These are phyloP conservation scores for Aspergillus tanneri DNA, from an alignment of 2,329 filamentous ascomycete genomes.

Conservation along the genomic window DNA sequence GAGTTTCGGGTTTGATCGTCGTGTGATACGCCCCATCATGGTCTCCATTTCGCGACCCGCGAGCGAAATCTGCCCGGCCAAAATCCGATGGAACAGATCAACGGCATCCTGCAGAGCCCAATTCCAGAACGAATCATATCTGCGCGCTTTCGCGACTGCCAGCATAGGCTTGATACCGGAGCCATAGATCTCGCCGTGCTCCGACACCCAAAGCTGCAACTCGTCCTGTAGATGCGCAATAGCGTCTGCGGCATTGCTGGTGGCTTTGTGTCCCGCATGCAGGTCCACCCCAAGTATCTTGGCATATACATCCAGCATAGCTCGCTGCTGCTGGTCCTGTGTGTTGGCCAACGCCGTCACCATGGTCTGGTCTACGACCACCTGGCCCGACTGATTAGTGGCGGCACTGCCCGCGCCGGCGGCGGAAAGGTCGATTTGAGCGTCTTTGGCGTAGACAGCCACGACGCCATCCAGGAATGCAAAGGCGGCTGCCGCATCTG, in stretches of 20 bases:
- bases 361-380: conserved; percentile 99
- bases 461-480: conserved; percentile 83
- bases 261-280: conserved; percentile 92
- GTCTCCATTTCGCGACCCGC: conserved; percentile 98
- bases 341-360: conserved; percentile 97
- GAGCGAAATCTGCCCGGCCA: conserved; percentile 88
- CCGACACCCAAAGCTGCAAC: conserved; percentile 88
- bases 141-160: conserved; percentile 86
- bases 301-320: conserved; percentile 98
- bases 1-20: too few relatives aligned
- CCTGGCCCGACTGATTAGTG: conserved; percentile 68
- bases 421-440: conserved; percentile 79
- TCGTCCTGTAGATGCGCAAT: conserved; percentile 86
- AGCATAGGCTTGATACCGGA: conserved; percentile 92
- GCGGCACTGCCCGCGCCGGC: conserved; percentile 70
- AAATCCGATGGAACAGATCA: conserved; percentile 98
- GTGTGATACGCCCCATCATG: conserved; percentile 96
- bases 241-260: conserved; percentile 78
- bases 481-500: conserved; percentile 87
- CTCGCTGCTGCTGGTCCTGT: conserved; percentile 88
- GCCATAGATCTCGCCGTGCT: conserved; percentile 96
- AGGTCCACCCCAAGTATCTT: conserved; percentile 95
- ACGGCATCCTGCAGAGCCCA: conserved; percentile 97
- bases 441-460: conserved; percentile 82
- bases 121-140: conserved; percentile 99